A percentile compares a stretch with the other conserved stretches of the same genome.
phyloP scores from a whole-genome alignment of 2,329 filamentous ascomycete genomes.

The Venturiaceae sp. region DNA sequence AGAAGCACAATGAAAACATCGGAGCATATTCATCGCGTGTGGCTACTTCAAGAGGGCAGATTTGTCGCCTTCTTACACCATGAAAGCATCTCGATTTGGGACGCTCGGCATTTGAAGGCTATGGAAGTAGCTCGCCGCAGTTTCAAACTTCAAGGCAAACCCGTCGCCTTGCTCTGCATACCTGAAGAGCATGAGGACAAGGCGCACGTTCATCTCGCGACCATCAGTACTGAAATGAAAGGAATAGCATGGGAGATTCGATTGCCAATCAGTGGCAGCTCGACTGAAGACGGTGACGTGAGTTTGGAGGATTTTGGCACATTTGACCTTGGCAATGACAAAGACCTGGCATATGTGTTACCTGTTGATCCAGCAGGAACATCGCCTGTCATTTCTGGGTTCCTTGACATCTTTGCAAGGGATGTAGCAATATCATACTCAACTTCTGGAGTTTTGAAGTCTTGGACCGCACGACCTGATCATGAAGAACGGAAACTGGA shows the following conservation, averaged over 20 bases:
- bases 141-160: constrained; percentile 57
- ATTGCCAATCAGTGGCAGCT: constrained; percentile 35
- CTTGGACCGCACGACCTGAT: constrained; percentile 76
- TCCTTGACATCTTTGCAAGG: constrained; percentile 75
- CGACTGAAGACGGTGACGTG: constrained; percentile 18
- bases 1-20: constrained; percentile 59
- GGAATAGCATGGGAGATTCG: constrained; percentile 74
- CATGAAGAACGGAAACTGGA: constrained; percentile 51
- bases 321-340: constrained; percentile 53
- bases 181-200: constrained; percentile 52
- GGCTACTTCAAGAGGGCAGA: constrained; percentile 64
- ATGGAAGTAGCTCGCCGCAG: constrained; percentile 46
- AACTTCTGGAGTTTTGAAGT: constrained; percentile 61
- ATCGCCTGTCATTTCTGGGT: constrained; percentile 60
- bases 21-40: constrained; percentile 71
- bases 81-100: constrained; percentile 65
- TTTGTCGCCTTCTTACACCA: constrained; percentile 76
- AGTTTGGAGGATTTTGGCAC: constrained; percentile 56
- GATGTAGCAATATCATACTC: constrained; percentile 85
- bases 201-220: constrained; percentile 57
- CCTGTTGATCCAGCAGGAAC: constrained; percentile 82
- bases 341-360: constrained; percentile 51
- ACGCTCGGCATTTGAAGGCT: constrained; percentile 55
- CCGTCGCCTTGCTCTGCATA: constrained; percentile 69
- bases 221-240: constrained; percentile 66